phyloP scores from a whole-genome alignment of 176 grass and related monocot species.

The Ensete glaucum region DNA sequence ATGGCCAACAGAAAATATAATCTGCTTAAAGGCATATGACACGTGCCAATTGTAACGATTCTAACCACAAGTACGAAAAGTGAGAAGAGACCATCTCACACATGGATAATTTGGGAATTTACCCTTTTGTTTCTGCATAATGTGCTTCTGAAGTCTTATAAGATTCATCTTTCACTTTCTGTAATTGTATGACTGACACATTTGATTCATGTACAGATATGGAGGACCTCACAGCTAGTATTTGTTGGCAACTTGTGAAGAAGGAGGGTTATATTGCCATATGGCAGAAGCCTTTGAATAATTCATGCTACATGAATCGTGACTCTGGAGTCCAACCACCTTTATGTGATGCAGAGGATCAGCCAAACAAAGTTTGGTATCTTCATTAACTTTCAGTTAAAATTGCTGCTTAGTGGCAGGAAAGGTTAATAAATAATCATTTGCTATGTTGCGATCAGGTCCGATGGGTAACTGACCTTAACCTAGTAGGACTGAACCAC shows the following conservation, averaged over 20 bases:
- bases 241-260: slow-evolving; percentile 37
- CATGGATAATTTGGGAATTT: no score
- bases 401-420: neutral
- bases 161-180: neutral
- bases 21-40: no score
- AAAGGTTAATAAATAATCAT: neutral
- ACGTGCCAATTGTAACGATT: no score
- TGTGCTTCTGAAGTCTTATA: neutral
- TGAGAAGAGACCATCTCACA: no score
- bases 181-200: neutral
- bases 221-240: neutral
- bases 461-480: no score
- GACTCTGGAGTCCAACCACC: slow-evolving; percentile 16
- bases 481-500: no score
- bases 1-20: no score
- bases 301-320: slow-evolving; percentile 29
- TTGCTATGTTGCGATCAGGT: neutral
- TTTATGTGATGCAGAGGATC: slow-evolving; percentile 32
- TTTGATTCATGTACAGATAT: neutral
- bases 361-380: slow-evolving; percentile 40
- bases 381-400: slow-evolving; percentile 8
- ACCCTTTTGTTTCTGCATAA: neutral
- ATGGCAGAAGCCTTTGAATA: slow-evolving; percentile 47
- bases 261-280: slow-evolving; percentile 55
- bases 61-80: no score